Base-by-base conservation (phyloP, 129 eudicot species). In the Oenanthe sinensis region DNA sequence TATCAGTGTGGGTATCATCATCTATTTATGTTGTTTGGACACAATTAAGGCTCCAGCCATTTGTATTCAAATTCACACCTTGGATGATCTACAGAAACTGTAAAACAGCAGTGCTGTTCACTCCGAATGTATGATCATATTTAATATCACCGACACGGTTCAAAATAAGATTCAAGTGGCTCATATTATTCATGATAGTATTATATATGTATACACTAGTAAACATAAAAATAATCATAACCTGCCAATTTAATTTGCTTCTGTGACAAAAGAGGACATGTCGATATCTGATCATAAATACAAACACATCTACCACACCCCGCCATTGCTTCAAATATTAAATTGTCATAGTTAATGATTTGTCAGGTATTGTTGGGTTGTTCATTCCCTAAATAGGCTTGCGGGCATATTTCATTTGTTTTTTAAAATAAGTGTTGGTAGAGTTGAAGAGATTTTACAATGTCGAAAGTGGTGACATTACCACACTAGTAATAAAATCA, bases 301-400 rank as follows among this genome's bases (percentile, higher is more conserved):
- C 72, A 45, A 42, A 16, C 78, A 76, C 78, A 80, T 71, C 86
- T 70, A 80, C 75, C 54, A 24, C 65, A 74, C 45, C 37, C 10
- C 10, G n/a, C 5, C 33, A 7, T 78, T 19, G 26, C 42, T 63
- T 62, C 47, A 40, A 13, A 20, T 12, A 78, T 45, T 67, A 22
- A 72, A 72, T 72, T 42, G 33, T 10, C 54, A 44, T 72, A 24
- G 24, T 44, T 22, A 77, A 58, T 77, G 71, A 8, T 14, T 8
- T 16, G 79, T 76, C 45, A 76, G 72, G 50, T 6, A 44, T 37
- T 39, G 80, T 77, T 20, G 80, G 48, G 48, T 0, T 55, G 48
- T 3, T 76, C 28, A 3, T 6, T 36, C 45, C 60, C 62, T 20
- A 52, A n/a, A 65, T 5, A 65, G 40, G 19, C 24, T 30, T 67